Evolutionary conservation across 352 stramenopile genomes (phyloP), one percentile per base, ranked within the genome.

Genomic region (Pythium pectinolyticum): DNA sequence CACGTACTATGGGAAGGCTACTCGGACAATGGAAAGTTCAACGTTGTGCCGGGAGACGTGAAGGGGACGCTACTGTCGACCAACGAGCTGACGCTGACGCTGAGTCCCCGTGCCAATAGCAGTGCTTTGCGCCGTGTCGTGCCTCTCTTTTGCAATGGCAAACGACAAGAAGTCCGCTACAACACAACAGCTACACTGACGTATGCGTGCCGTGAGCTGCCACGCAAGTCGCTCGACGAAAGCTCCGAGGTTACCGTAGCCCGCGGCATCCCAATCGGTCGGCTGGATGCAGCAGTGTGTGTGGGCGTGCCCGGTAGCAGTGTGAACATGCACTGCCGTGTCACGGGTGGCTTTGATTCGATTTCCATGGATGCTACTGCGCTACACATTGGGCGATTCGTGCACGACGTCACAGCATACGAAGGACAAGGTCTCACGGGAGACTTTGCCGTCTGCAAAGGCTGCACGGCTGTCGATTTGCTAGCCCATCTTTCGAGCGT

Each of bases 21-120:
- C 56, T 55, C 56, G 6, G 56, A 63, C 12, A 63, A 53, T 8
- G 56, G 56, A 15, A 63, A 63, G 45, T 56, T 63, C 45, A 25
- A 63, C 45, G 56, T 63, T 14, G 45, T 54, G 1, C 56, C 56
- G 8, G 56, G 45, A 15, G 48, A 63, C 45, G 56, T 63, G 45
- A 63, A 63, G 37, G 56, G 56, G 31, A 63, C 56, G 32, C 32
- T 63, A 17, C 34, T 63, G 22, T 19, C 46, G 12, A 56, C 32
- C 24, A 63, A 63, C 45, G 56, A 63, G 45, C 45, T 63, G 7
- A 54, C 46, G 34, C 45, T 63, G 31, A 63, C 56, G 31, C 56
- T 63, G 12, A 53, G 32, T 25, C 50, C 48, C 45, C 27, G 45
- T 28, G 20, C 48, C 15, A 19, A 5, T n/a, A n/a, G 39, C 1